Percentiles rank a stretch among this genome's conserved stretches.
phyloP scores from a whole-genome alignment of 768 basidiomycete genomes.

The Tylopilus cervinicoccineus region DNA sequence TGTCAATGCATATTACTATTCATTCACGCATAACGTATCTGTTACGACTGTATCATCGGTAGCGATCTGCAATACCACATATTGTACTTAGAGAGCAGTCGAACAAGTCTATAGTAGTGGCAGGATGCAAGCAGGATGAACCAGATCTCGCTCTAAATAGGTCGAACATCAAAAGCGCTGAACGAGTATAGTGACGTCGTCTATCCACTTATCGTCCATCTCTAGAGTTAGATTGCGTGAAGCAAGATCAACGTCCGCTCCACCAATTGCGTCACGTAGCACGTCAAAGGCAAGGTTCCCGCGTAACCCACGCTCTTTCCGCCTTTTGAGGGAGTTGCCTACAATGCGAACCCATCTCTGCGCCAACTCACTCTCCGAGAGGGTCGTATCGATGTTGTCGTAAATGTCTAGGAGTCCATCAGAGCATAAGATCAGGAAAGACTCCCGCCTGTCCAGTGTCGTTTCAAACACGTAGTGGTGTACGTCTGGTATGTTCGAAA shows the following conservation, averaged over 20 bases:
- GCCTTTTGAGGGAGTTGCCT: slow-evolving; percentile 24
- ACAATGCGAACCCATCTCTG: slow-evolving; percentile 35
- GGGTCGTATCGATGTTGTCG: slow-evolving; percentile 20
- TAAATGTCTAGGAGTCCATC: slow-evolving; percentile 46
- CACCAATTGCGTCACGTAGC: slow-evolving; percentile 42
- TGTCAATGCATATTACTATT: slow-evolving; percentile 13
- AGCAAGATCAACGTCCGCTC: slow-evolving; percentile 34
- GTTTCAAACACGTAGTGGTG: slow-evolving; percentile 31
- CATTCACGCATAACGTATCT: slow-evolving; percentile 13
- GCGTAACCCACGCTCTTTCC: slow-evolving; percentile 10
- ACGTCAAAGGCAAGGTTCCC: slow-evolving; percentile 39
- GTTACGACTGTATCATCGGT: slow-evolving; percentile 2
- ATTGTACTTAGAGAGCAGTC: slow-evolving; percentile 9
- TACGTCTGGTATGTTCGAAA: slow-evolving; percentile 40
- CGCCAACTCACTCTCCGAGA: slow-evolving; percentile 27
- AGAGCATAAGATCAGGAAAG: slow-evolving; percentile 39
- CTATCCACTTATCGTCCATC: slow-evolving; percentile 50
- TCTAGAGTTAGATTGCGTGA: slow-evolving; percentile 47
- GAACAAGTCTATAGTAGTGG: neutral
- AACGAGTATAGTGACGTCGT: slow-evolving; percentile 45
- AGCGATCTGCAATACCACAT: slow-evolving; percentile 9
- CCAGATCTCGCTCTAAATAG: neutral
- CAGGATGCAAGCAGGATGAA: neutral
- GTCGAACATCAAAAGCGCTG: slow-evolving; percentile 32
- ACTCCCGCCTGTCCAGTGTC: slow-evolving; percentile 17